Evolutionary conservation across 805 yeast genomes (phyloP).

Genomic region (Starmerella sirachaensis): DNA sequence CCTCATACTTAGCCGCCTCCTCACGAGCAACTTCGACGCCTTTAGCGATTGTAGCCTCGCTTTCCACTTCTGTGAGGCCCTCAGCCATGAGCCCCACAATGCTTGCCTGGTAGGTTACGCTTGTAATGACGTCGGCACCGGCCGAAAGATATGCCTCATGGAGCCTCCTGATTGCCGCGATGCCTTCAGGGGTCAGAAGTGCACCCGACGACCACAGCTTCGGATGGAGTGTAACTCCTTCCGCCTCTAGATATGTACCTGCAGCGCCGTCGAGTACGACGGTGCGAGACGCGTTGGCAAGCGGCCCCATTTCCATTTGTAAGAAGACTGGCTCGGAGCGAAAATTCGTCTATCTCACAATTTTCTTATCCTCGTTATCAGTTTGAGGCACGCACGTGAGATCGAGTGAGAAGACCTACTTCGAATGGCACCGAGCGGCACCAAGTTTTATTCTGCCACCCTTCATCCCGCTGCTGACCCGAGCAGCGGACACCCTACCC

Average conservation of each 20-base stretch:
- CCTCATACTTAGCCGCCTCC: too few species aligned
- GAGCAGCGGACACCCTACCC: too few species aligned
- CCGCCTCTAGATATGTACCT: conserved; percentile 49
- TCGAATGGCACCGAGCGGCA: too few species aligned
- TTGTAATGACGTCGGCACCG: conserved; percentile 45
- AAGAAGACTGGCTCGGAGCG: background rate
- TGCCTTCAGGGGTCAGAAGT: conserved; percentile 31
- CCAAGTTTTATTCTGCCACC: too few species aligned
- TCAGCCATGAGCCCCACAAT: conserved; percentile 29
- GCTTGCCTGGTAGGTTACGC: conserved; percentile 53
- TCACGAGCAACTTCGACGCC: conserved; percentile 24
- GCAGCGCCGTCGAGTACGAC: conserved; percentile 48
- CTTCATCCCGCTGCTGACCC: too few species aligned
- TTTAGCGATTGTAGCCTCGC: conserved; percentile 7
- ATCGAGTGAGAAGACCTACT: too few species aligned
- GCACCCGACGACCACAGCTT: conserved; percentile 54
- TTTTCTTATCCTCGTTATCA: too few species aligned
- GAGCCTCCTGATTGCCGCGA: conserved; percentile 35
- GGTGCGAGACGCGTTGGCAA: background rate
- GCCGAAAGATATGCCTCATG: conserved; percentile 40
- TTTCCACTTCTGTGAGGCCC: conserved; percentile 12
- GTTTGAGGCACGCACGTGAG: too few species aligned
- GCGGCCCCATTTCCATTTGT: background rate
- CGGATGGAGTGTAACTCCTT: conserved; percentile 36
- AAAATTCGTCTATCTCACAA: background rate